A percentile compares a stretch with the other conserved stretches of the same genome.
phyloP scores from a whole-genome alignment of 2,329 filamentous ascomycete species.

The Aspergillus chevalieri region DNA sequence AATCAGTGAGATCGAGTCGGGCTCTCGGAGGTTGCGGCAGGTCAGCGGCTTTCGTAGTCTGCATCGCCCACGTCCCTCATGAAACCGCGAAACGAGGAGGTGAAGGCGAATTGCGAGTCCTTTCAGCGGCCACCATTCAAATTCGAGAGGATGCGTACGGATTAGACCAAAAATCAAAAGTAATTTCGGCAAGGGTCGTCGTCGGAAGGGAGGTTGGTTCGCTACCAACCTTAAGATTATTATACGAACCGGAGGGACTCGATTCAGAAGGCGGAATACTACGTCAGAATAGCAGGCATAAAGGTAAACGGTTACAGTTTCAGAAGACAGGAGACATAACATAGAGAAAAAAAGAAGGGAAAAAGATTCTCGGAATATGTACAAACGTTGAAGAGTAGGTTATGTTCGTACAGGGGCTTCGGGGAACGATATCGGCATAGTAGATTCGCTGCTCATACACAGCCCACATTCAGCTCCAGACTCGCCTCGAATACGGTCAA shows the following conservation, averaged over 20 bases:
- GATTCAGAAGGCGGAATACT: not conserved
- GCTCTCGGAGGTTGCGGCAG: slow-evolving; percentile 17
- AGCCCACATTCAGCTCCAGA: too few relatives aligned
- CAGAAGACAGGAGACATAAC: too few relatives aligned
- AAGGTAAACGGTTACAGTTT: not conserved
- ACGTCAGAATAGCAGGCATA: not conserved
- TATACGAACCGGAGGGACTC: not conserved
- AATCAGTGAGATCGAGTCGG: slow-evolving; percentile 14
- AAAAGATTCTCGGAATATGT: too few relatives aligned
- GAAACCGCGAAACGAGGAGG: not conserved
- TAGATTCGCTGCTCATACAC: too few relatives aligned
- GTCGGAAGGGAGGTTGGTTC: not conserved
- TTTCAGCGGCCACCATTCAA: not conserved
- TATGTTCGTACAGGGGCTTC: too few relatives aligned
- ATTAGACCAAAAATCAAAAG: not conserved
- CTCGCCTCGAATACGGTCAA: too few relatives aligned
- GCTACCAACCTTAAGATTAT: not conserved
- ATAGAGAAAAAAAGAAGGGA: too few relatives aligned
- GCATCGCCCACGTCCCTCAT: slow-evolving; percentile 20
- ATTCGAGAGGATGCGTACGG: too few relatives aligned
- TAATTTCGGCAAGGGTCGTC: slow-evolving; percentile 1
- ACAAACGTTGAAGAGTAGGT: too few relatives aligned
- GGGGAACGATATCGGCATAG: too few relatives aligned
- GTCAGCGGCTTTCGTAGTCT: slow-evolving; percentile 12
- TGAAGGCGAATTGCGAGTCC: not conserved